Conservation (phyloP, 306 rosid species). For the Prosopis cineraria region DNA sequence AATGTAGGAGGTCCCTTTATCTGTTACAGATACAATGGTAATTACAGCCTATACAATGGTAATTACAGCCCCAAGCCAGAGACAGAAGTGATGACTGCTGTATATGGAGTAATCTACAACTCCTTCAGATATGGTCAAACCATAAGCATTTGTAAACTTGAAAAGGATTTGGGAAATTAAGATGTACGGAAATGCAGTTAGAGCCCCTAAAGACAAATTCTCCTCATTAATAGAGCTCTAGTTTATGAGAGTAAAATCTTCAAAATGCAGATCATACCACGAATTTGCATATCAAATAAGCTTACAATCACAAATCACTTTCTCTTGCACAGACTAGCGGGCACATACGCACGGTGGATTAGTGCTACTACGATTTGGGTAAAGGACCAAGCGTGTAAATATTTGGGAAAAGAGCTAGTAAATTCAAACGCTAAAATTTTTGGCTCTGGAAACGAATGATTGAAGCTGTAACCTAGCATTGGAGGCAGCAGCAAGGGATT, state of each 20-base stretch:
- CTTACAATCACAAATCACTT: background rate
- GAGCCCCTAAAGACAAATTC: background rate
- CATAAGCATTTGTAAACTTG: background rate
- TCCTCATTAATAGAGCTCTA: background rate
- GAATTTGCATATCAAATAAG: background rate
- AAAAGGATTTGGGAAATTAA: background rate
- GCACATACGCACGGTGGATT: background rate
- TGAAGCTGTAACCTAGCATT: conserved; percentile 64
- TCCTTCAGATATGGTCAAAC: background rate
- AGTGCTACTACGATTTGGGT: background rate
- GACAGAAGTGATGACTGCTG: background rate
- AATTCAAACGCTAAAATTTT: conserved; percentile 19
- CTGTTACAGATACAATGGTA: background rate
- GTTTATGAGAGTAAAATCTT: background rate
- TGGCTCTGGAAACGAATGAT: conserved; percentile 48
- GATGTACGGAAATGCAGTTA: background rate
- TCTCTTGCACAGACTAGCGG: background rate
- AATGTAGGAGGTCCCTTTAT: background rate
- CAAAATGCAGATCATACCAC: background rate
- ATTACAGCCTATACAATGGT: background rate
- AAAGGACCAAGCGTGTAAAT: background rate
- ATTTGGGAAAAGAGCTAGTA: background rate
- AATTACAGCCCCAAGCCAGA: background rate
- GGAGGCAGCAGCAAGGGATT: conserved; percentile 75
- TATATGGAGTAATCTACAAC: background rate